Base-by-base conservation (phyloP, 768 basidiomycete species). In the Suillus luteus region DNA sequence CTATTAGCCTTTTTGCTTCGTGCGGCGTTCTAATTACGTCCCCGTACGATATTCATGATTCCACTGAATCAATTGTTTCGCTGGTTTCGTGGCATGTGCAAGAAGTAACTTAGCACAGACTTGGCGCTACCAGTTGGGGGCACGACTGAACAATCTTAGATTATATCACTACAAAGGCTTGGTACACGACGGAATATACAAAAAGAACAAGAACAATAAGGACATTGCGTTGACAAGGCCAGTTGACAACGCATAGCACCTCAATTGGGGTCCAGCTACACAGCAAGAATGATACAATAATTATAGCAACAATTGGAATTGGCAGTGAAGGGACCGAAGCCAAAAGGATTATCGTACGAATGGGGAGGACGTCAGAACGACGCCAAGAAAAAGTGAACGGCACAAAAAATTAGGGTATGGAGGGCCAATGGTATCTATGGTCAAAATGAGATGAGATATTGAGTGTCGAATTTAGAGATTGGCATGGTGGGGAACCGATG, bases 391-490 rank as follows among this genome's bases (percentile, higher is more conserved):
- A 31, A 52, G 31, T 52, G 51, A 37, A 35, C 19, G 57, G 38
- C 57, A 38, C 15, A 58, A 58, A 57, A 57, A 41, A 58, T 58
- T 58, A 58, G 57, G 57, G 57, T 58, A 58, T 58, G 57, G 1
- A 12, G 24, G 27, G 57, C 38, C 24, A 58, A 58, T 19, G 57
- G 57, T 58, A 58, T 58, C 24, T 11, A 24, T 58, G 24, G 24
- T 24, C 17, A 10, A 40, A 41, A 27, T 15, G 57, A 41, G 24
- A 31, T n/a, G 40, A 58, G 11, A 58, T 19, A 40, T 19, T 10
- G 40, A 31, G 5, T 11, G 19, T 58, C 17, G 17, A 31, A 5
- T 41, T 41, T 27, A 40, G 31, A 15, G 17, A 41, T 58, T 31
- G 24, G 17, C 57, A 58, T 58, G 3, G 17, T n/a, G 19, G 33